A percentile compares a stretch with the other conserved stretches of the same genome.
phyloP scores from a whole-genome alignment of 2,329 filamentous ascomycete species.

The Cercospora sp. region DNA sequence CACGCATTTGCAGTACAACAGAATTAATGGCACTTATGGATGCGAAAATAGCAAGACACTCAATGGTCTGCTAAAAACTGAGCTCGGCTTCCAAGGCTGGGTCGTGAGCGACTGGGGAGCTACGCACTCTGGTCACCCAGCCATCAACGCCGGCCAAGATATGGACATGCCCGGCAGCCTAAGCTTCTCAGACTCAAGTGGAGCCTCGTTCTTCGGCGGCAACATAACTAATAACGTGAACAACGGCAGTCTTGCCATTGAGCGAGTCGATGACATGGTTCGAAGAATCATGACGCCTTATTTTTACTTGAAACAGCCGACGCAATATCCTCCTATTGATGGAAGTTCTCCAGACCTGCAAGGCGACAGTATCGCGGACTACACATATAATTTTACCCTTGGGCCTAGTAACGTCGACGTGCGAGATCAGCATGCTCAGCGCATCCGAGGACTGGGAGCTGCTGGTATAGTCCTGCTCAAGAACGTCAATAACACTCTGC shows the following conservation, averaged over 20 bases:
- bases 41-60: conserved; percentile 64
- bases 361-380: conserved; percentile 19
- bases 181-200: neutral
- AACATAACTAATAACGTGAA: conserved; percentile 56
- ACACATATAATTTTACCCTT: conserved; percentile 37
- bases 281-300: conserved; percentile 52
- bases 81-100: conserved; percentile 70
- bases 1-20: neutral
- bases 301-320: conserved; percentile 58
- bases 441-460: conserved; percentile 45
- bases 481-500: conserved; percentile 53
- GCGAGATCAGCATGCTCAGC: conserved; percentile 37
- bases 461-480: conserved; percentile 49
- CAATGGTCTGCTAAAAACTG: conserved; percentile 69
- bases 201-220: conserved; percentile 33
- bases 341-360: conserved; percentile 29
- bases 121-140: conserved; percentile 57
- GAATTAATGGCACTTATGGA: conserved; percentile 44
- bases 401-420: conserved; percentile 41
- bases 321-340: conserved; percentile 44
- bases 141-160: conserved; percentile 19
- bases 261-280: conserved; percentile 61
- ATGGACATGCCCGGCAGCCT: conserved; percentile 56
- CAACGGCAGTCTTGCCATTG: conserved; percentile 51
- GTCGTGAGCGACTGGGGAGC: conserved; percentile 66